Conservation (phyloP, 2,329 filamentous ascomycete genomes). For the Fusarium luffae region DNA sequence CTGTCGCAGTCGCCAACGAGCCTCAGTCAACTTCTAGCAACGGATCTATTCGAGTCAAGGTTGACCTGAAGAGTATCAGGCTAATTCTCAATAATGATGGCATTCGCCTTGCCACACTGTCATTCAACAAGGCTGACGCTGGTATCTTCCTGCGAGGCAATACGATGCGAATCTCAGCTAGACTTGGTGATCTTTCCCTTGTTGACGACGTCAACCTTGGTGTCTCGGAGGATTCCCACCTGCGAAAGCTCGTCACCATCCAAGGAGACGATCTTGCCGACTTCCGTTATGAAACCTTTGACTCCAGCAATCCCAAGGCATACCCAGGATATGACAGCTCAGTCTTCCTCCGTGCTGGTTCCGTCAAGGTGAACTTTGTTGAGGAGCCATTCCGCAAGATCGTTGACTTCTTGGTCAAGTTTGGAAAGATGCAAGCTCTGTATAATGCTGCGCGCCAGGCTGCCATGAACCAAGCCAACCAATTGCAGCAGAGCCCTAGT, state of each 20-base stretch:
- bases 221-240: slow-evolving; percentile 80
- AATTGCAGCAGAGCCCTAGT: slow-evolving; percentile 89
- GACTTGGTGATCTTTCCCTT: slow-evolving; percentile 86
- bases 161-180: slow-evolving; percentile 87
- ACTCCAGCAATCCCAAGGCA: slow-evolving; percentile 71
- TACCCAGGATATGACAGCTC: slow-evolving; percentile 97
- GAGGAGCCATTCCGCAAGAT: slow-evolving; percentile 99
- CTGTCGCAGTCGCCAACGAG: slow-evolving; percentile 45
- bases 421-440: slow-evolving; percentile 99
- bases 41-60: slow-evolving; percentile 91
- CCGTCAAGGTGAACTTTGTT: slow-evolving; percentile 95
- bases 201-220: slow-evolving; percentile 95
- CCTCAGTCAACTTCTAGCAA: slow-evolving; percentile 52
- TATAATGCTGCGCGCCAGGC: slow-evolving; percentile 97
- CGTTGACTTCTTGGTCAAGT: slow-evolving; percentile 97
- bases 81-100: slow-evolving; percentile 98
- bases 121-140: slow-evolving; percentile 91
- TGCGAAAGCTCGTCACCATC: slow-evolving; percentile 91
- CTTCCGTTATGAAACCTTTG: slow-evolving; percentile 97
- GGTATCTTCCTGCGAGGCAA: slow-evolving; percentile 87
- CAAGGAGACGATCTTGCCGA: slow-evolving; percentile 96
- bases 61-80: slow-evolving; percentile 91
- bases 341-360: slow-evolving; percentile 89
- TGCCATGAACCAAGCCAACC: slow-evolving; percentile 90
- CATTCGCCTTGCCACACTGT: slow-evolving; percentile 90